These are phyloP conservation scores for Capsella rubella DNA, from an alignment of 441 rosid genomes.

Conservation along the genomic window DNA sequence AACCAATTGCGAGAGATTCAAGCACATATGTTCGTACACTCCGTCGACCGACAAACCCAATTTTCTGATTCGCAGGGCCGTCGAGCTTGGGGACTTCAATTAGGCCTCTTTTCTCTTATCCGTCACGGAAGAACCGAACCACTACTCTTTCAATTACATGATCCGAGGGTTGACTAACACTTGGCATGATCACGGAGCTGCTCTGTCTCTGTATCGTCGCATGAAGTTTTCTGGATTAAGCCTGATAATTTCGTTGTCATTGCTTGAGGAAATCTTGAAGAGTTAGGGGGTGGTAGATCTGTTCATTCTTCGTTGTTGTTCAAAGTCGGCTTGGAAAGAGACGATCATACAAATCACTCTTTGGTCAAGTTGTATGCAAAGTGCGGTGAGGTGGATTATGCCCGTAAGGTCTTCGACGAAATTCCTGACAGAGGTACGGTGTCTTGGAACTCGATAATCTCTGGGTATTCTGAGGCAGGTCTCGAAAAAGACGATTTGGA, in stretches of 20 bases:
- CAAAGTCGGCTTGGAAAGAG: slow-evolving; percentile 62
- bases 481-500: slow-evolving; percentile 57
- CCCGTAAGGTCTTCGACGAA: slow-evolving; percentile 80
- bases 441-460: slow-evolving; percentile 92
- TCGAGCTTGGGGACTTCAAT: slow-evolving; percentile 59
- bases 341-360: slow-evolving; percentile 64
- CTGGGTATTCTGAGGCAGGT: slow-evolving; percentile 74
- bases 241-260: slow-evolving; percentile 71
- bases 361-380: slow-evolving; percentile 60
- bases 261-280: slow-evolving; percentile 62
- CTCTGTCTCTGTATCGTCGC: slow-evolving; percentile 57
- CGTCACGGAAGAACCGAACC: slow-evolving; percentile 59
- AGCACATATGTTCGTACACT: slow-evolving; percentile 66
- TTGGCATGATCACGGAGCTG: slow-evolving; percentile 53
- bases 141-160: slow-evolving; percentile 74
- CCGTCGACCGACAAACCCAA: slow-evolving; percentile 56
- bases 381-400: slow-evolving; percentile 49
- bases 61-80: slow-evolving; percentile 69
- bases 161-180: slow-evolving; percentile 71
- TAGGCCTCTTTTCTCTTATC: slow-evolving; percentile 68
- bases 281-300: slow-evolving; percentile 54
- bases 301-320: slow-evolving; percentile 65
- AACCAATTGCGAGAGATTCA: slow-evolving; percentile 64
- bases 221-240: slow-evolving; percentile 63
- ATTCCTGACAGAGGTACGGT: slow-evolving; percentile 63